These are phyloP conservation scores for Pichia paraexigua DNA, from an alignment of 805 yeast species.

Conservation along the genomic window DNA sequence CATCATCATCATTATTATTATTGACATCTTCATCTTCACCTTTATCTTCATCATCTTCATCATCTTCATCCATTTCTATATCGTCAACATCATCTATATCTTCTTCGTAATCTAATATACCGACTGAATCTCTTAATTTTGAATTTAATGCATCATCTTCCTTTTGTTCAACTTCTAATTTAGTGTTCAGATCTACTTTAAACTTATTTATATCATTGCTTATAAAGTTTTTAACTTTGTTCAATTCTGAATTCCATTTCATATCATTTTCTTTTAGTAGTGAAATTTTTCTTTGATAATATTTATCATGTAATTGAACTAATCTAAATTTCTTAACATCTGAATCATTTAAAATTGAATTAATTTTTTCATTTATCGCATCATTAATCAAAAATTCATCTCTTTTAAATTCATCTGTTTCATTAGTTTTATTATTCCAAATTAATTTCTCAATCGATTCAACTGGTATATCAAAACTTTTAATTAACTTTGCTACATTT, in stretches of 20 bases:
- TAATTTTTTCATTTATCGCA: conserved; percentile 15
- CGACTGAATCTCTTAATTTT: conserved; percentile 5
- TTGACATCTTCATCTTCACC: conserved; percentile 1
- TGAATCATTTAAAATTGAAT: conserved; percentile 15
- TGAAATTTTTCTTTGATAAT: conserved; percentile 19
- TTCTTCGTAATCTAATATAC: background rate
- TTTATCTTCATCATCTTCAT: background rate
- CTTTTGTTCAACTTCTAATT: conserved; percentile 11
- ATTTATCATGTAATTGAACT: conserved; percentile 22
- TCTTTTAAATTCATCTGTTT: conserved; percentile 6
- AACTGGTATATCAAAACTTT: background rate
- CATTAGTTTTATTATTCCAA: conserved; percentile 3
- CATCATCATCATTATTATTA: conserved; percentile 8
- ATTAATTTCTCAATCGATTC: conserved; percentile 1
- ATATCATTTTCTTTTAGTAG: conserved; percentile 16
- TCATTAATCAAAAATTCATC: conserved; percentile 12
- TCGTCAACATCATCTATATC: conserved; percentile 3
- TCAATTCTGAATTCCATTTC: conserved; percentile 25
- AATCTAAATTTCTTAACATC: conserved; percentile 23
- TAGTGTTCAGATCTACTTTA: conserved; percentile 5
- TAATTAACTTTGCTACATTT: conserved; percentile 2
- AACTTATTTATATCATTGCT: conserved; percentile 16
- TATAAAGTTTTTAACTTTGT: conserved; percentile 17
- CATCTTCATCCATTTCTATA: conserved; percentile 6
- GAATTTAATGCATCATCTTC: conserved; percentile 3